These are phyloP conservation scores for Colletotrichum tofieldiae DNA, from an alignment of 2,329 filamentous ascomycete species.

Conservation along the genomic window DNA sequence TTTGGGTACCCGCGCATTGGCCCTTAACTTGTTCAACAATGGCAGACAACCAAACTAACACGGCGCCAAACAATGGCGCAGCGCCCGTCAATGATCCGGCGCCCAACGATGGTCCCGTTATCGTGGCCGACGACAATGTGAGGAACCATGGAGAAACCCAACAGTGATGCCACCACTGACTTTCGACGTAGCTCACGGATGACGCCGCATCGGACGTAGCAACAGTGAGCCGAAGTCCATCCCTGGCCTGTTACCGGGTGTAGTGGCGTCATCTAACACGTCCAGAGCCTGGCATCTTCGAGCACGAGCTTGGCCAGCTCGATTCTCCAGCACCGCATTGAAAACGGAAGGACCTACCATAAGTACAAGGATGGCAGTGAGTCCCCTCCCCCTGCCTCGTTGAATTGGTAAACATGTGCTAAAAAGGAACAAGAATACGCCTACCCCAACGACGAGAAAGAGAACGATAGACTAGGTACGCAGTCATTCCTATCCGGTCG, in stretches of 20 bases:
- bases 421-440: conserved; percentile 1
- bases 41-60: neutral
- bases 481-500: no score
- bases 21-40: neutral
- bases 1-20: neutral
- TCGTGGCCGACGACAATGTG: neutral
- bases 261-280: neutral
- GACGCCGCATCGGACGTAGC: neutral
- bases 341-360: conserved; percentile 15
- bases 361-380: conserved; percentile 13
- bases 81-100: neutral
- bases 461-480: conserved; percentile 1
- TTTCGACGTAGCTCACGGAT: neutral
- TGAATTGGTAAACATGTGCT: neutral
- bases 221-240: neutral
- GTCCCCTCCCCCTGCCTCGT: neutral
- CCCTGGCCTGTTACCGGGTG: neutral
- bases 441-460: conserved; percentile 25
- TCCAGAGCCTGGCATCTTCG: neutral
- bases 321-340: neutral
- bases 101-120: neutral
- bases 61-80: neutral
- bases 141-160: neutral
- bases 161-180: neutral
- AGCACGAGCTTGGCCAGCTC: conserved; percentile 2